Evolutionary conservation across 2,329 filamentous ascomycete genomes (phyloP).

Genomic region (Blumeria graminis): DNA sequence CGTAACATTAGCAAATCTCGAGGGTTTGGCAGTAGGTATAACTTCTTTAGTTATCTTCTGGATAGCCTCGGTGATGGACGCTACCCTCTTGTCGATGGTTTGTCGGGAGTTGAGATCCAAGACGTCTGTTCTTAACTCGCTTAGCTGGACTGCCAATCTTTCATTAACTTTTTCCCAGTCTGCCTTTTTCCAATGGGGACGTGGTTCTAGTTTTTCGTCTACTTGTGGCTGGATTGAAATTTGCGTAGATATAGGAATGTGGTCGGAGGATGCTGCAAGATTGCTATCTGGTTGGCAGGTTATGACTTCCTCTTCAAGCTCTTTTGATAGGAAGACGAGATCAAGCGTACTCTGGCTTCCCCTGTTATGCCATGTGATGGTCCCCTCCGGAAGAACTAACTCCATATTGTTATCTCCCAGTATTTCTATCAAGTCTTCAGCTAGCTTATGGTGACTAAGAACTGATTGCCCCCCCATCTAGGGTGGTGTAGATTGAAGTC

Average conservation of each 20-base stretch:
- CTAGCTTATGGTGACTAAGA: background rate
- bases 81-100: background rate
- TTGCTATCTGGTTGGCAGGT: background rate
- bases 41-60: background rate
- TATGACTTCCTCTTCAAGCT: background rate
- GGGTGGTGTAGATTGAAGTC: background rate
- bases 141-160: background rate
- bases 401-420: background rate
- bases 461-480: background rate
- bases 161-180: background rate
- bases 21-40: background rate
- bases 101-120: background rate
- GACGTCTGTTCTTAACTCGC: background rate
- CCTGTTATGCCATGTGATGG: background rate
- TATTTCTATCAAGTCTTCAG: background rate
- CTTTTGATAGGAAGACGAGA: background rate
- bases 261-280: background rate
- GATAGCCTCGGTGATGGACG: background rate
- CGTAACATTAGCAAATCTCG: background rate
- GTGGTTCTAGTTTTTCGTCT: background rate
- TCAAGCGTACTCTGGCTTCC: conserved; percentile 1
- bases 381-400: background rate
- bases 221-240: background rate
- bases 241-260: background rate
- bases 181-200: background rate